These are phyloP conservation scores for Pilasporangium apinafurcum DNA, from an alignment of 352 stramenopile species.

Conservation along the genomic window DNA sequence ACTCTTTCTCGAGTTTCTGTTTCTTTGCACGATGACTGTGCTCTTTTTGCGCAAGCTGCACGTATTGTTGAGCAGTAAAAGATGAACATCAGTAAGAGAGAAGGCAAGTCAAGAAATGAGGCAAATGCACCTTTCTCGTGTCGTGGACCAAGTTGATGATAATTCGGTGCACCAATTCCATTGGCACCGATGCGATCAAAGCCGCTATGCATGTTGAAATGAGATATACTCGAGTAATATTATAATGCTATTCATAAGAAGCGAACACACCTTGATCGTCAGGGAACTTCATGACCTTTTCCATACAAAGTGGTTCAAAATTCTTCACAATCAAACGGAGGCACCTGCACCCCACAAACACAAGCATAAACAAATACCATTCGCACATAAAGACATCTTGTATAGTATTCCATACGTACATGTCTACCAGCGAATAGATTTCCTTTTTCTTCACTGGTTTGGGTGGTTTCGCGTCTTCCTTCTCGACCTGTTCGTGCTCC, in stretches of 20 bases:
- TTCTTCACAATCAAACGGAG: conserved; percentile 57
- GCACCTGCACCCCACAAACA: conserved; percentile 27
- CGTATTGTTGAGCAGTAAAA: not conserved
- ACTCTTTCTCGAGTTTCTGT: conserved; percentile 19
- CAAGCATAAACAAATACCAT: not conserved
- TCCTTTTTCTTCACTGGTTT: conserved; percentile 25
- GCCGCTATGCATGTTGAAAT: conserved; percentile 34
- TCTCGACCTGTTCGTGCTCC: conserved; percentile 8
- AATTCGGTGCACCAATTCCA: conserved; percentile 57
- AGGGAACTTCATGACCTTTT: conserved; percentile 45
- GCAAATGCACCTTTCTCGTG: conserved; percentile 31
- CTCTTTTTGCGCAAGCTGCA: conserved; percentile 32
- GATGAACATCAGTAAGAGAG: not conserved
- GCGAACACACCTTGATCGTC: conserved; percentile 45
- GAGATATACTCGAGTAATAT: too few species aligned
- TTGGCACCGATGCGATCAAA: conserved; percentile 60
- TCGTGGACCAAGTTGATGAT: conserved; percentile 55
- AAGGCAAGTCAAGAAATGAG: not conserved
- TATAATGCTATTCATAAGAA: conserved; percentile 1
- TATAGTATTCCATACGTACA: conserved; percentile 16
- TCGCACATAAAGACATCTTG: not conserved
- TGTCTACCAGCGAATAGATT: conserved; percentile 42
- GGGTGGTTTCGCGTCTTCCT: conserved; percentile 8
- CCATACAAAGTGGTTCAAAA: conserved; percentile 62
- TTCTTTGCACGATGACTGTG: conserved; percentile 22